Base-by-base conservation (phyloP, 2,329 filamentous ascomycete genomes). In the Lasiodiplodia sp. region DNA sequence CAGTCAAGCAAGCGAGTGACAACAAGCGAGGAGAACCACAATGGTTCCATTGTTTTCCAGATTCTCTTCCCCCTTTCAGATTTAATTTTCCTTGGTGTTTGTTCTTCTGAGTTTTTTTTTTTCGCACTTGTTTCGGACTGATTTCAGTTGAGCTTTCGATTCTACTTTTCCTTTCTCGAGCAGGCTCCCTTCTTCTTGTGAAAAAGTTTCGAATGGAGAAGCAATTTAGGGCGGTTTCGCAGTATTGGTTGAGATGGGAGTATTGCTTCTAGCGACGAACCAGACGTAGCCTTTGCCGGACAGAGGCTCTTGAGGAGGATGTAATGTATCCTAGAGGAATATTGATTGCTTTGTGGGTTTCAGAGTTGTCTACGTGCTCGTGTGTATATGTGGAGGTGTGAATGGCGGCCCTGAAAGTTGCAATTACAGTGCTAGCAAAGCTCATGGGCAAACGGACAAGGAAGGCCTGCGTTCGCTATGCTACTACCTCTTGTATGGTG, bases 321-420 rank as follows among this genome's bases (percentile, higher is more conserved):
- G 31, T 64, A 52, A 64, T 64, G 60, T 64, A 64, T 64, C 44
- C 44, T 64, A 64, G 60, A 52, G 28, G 47, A 52, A 25, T 52
- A 52, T 64, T 37, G 47, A 52, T 64, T 52, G 60, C 60, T 64
- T 64, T 14, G 51, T 38, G 44, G 60, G 16, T 52, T 34, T n/a
- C 18, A 11, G 16, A 16, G 5, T 16, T 18, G 10, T 52, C 16
- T n/a, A 10, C 10, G 12, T 52, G 12, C 16, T 25, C 31, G 7
- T 34, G 11, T 23, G 18, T n/a, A 16, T 11, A 11, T 34, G 28
- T 21, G 21, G 44, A 47, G n/a, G 44, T 47, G 40, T 47, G 44
- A 21, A 21, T 47, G n/a, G n/a, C 3, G 7, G 21, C 3, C 2
- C 44, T 47, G 7, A 10, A 11, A n/a, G 18, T 10, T 4, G n/a